Evolutionary conservation across 2,329 filamentous ascomycete species (phyloP).

Genomic region (Exophiala bonariae): DNA sequence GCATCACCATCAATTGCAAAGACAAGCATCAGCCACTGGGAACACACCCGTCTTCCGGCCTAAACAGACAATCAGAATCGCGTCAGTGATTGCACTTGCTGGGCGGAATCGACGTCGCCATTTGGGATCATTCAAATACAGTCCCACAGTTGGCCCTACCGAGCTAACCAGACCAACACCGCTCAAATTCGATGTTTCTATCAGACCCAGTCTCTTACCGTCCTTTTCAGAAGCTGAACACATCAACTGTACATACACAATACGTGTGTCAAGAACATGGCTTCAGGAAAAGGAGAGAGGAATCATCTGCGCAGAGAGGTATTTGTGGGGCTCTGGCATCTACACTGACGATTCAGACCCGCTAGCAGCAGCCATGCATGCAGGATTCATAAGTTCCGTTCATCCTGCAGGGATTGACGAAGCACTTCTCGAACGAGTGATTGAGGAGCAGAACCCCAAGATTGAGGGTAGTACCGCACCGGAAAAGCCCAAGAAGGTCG

Average conservation of each 20-base stretch:
- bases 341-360: constrained; percentile 97
- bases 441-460: constrained; percentile 47
- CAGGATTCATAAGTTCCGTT: constrained; percentile 86
- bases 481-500: constrained; percentile 49
- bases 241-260: constrained; percentile 85
- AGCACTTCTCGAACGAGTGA: constrained; percentile 60
- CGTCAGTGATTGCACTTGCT: constrained; percentile 71
- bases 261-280: constrained; percentile 81
- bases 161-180: constrained; percentile 31
- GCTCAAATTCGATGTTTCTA: constrained; percentile 58
- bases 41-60: constrained; percentile 55
- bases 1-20: constrained; percentile 6
- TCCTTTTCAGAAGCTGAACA: constrained; percentile 64
- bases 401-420: constrained; percentile 78
- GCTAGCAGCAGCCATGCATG: constrained; percentile 88
- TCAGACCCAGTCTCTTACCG: constrained; percentile 71
- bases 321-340: constrained; percentile 89
- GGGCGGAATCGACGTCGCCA: constrained; percentile 72
- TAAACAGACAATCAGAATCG: constrained; percentile 66
- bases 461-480: constrained; percentile 48
- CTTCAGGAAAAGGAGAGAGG: constrained; percentile 69
- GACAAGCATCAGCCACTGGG: constrained; percentile 12
- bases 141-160: constrained; percentile 60
- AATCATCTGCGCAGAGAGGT: constrained; percentile 77
- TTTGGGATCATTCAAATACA: constrained; percentile 81